Conservation (phyloP, 495 filamentous ascomycete species). For the Tuber microsphaerosporum region DNA sequence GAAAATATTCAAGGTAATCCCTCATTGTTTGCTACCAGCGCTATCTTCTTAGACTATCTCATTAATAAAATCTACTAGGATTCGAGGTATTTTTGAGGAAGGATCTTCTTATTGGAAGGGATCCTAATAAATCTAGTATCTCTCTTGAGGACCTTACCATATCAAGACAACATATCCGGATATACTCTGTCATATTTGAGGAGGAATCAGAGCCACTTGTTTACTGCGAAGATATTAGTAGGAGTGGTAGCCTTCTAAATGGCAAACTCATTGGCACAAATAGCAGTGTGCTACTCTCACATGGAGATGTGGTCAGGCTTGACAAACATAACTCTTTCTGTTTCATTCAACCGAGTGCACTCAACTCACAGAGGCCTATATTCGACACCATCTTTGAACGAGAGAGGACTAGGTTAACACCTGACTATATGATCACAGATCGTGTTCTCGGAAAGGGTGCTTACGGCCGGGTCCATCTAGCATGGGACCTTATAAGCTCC, state of each 20-base stretch:
- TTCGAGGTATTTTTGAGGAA: constrained; percentile 1
- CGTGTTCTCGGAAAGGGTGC: constrained; percentile 50
- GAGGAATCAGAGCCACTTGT: constrained; percentile 46
- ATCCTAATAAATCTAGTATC: neutral
- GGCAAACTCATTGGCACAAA: constrained; percentile 42
- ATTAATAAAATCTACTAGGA: neutral
- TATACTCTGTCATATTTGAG: constrained; percentile 51
- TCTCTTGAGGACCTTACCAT: neutral
- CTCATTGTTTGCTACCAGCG: neutral
- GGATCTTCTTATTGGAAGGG: neutral
- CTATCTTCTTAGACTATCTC: neutral
- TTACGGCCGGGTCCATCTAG: constrained; percentile 50
- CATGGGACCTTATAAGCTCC: constrained; percentile 42
- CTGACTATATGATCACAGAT: constrained; percentile 44
- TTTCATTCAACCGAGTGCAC: constrained; percentile 18
- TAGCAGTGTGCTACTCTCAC: constrained; percentile 45
- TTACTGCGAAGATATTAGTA: constrained; percentile 51
- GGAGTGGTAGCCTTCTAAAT: constrained; percentile 49
- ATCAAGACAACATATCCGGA: constrained; percentile 43
- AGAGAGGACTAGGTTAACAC: constrained; percentile 15
- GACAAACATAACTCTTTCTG: constrained; percentile 15
- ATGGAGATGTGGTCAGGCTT: constrained; percentile 46
- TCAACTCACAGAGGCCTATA: neutral
- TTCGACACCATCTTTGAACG: constrained; percentile 15
- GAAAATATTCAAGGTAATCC: neutral